Evolutionary conservation across 306 rosid genomes (phyloP), one percentile per base, ranked within the genome.

Genomic region (Cucurbita ficifolia): DNA sequence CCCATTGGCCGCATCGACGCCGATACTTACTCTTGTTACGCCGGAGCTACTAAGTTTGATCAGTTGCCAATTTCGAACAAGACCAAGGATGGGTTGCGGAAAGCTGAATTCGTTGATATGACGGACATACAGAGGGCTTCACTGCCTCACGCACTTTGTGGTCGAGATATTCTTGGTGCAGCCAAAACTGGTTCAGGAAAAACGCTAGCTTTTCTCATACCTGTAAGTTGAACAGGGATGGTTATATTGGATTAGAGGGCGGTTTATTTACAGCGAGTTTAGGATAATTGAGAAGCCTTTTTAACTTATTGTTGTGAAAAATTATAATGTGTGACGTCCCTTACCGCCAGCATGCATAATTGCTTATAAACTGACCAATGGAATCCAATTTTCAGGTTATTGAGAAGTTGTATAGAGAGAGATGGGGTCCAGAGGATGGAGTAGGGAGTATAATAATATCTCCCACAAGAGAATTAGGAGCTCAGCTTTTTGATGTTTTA

Each of bases 151-250:
- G 86, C 96, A 2, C 88, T 94, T 19, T 85, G 87, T 55, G 91
- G 89, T 7, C 85, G 97, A 40, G 97, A 94, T 60, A 76, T 94
- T 81, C 95, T 89, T 38, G 97, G 99, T 8, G 99, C 99, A 4
- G 95, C 97, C 6, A 94, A 91, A 76, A 91, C 96, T 18, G 96
- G 96, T 24, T 94, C 99, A 0, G 92, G 99, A n/a, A 91, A 94
- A 83, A 94, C 96, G 60, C 85, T 94, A 33, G 95, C 96, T 60
- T 94, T 91, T 86, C 83, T 91, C 57, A 83, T 94, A 59, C 96
- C 96, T 29, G 97, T 94, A 55, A 87, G 95, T 81, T 57, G 21
- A 38, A 0, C 19, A 4, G 35, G 1, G 4, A 14, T 24, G 17
- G 43, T 59, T 3, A 16, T 59, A 12, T 60, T 35, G 67, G 67